Evolutionary conservation across 2,329 filamentous ascomycete species (phyloP), one percentile per base, ranked within the genome.

Genomic region (Chrysoporthe deuterocubensis): DNA sequence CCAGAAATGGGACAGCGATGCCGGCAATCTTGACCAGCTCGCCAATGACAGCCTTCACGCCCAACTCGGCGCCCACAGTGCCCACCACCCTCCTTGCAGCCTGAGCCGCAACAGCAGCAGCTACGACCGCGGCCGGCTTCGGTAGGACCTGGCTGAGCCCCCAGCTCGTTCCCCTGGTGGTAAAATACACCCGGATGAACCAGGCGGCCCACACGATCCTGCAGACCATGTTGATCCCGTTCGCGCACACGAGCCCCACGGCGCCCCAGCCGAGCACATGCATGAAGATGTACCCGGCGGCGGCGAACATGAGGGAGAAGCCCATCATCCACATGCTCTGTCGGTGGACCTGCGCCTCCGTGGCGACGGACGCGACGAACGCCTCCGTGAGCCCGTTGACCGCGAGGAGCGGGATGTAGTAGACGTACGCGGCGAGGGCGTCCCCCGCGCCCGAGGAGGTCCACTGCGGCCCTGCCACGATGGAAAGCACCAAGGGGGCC

Each of bases 301-400:
- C 80, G 0, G 88, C 92, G 77, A 97, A 98, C 1, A 87, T 86
- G 8, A 85, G 81, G 2, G 93, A 97, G 76, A 97, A 97, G 1
- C 81, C 84, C 4, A 87, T 86, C 95, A 99, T 98, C 89, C 90
- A 96, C 4, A 88, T 77, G 0, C 92, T 93, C 77, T 99, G 96
- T 4, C 77, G 79, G 71, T 93, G 89, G 3, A 99, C 87, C 72
- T 98, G 86, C 4, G 84, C 79, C 71, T 93, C 86, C 0, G 87
- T 90, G 0, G 95, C 94, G 0, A 96, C 92, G 2, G 93, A 93
- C 0, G 94, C 90, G 18, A 98, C 94, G 74, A 99, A 98, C 0
- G 94, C 93, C 80, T 99, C 96, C 1, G 91, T 89, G 32, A 98
- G 88, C 63, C 96, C 96, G 75, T 99, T 99, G 73, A 97, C 81